Evolutionary conservation across 768 basidiomycete genomes (phyloP).

Genomic region (Calvatia gigantea): DNA sequence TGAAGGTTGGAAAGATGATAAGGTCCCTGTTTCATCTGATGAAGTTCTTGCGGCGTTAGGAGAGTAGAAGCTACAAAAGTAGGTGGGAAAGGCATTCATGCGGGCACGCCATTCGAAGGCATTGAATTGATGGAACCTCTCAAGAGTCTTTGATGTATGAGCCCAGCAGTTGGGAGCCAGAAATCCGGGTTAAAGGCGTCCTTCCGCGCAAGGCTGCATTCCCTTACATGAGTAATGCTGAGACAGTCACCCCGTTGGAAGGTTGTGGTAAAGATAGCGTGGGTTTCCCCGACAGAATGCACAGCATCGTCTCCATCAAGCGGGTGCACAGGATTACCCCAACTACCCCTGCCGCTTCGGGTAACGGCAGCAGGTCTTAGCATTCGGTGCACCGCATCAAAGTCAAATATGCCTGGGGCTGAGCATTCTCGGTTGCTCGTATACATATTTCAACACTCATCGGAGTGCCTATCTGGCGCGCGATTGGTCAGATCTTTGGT

Average conservation of each 20-base stretch:
- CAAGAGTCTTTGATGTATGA: too few species aligned
- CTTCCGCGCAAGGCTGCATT: too few species aligned
- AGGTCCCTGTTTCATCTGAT: constrained; percentile 10
- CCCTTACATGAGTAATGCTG: background rate
- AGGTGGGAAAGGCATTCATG: background rate
- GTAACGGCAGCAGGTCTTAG: background rate
- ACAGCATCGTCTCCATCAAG: background rate
- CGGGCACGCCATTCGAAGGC: background rate
- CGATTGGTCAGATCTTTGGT: constrained; percentile 1
- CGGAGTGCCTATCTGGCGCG: background rate
- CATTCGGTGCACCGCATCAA: constrained; percentile 1
- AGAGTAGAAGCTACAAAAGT: background rate
- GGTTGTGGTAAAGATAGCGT: background rate
- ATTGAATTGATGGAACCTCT: too few species aligned
- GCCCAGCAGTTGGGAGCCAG: too few species aligned
- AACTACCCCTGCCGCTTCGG: background rate
- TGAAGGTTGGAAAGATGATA: background rate
- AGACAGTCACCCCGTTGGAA: background rate
- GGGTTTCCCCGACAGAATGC: background rate
- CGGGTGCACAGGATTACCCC: background rate
- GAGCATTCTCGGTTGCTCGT: background rate
- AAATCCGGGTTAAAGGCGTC: too few species aligned
- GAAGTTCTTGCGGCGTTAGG: background rate
- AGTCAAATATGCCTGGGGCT: constrained; percentile 1
- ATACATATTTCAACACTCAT: background rate